Percentiles rank a stretch among this genome's conserved stretches.
Conservation (phyloP, 2,329 filamentous ascomycete genomes). For the Akanthomyces lecanii region DNA sequence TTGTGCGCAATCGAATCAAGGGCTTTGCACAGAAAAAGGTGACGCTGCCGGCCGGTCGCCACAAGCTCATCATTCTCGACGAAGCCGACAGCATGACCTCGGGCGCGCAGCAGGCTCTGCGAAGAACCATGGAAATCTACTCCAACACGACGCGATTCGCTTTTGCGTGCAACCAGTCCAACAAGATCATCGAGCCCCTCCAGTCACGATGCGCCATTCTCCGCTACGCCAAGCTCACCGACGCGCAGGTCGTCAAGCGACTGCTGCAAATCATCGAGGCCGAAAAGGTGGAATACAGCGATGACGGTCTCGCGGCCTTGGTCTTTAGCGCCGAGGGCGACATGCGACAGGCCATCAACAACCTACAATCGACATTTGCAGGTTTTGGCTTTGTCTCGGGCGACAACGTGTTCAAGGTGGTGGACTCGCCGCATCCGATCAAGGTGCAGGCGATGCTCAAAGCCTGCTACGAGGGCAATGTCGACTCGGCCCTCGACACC, state of each 20-base stretch:
- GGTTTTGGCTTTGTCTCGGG: slow-evolving; percentile 97
- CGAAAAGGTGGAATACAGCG: slow-evolving; percentile 83
- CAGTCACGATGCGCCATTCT: slow-evolving; percentile 96
- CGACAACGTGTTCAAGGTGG: slow-evolving; percentile 96
- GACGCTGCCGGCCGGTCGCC: slow-evolving; percentile 80
- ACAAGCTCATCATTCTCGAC: slow-evolving; percentile 96
- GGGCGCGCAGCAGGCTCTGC: slow-evolving; percentile 89
- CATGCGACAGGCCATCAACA: slow-evolving; percentile 99
- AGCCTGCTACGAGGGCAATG: slow-evolving; percentile 86
- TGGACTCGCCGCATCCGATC: slow-evolving; percentile 94
- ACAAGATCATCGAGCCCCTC: slow-evolving; percentile 99
- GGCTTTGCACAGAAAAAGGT: slow-evolving; percentile 99
- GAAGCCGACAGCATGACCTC: slow-evolving; percentile 98
- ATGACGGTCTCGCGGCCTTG: slow-evolving; percentile 91
- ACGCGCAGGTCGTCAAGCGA: slow-evolving; percentile 86
- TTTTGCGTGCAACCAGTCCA: slow-evolving; percentile 97
- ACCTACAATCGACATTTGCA: slow-evolving; percentile 86
- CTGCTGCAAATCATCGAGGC: slow-evolving; percentile 89
- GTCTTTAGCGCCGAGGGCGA: slow-evolving; percentile 97
- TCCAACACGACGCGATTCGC: slow-evolving; percentile 94
- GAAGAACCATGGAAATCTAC: slow-evolving; percentile 98
- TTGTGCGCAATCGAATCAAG: slow-evolving; percentile 96
- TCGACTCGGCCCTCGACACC: slow-evolving; percentile 80
- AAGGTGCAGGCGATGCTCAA: slow-evolving; percentile 99
- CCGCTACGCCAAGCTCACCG: slow-evolving; percentile 86